phyloP scores from a whole-genome alignment of 306 rosid genomes.

The Malus fusca region DNA sequence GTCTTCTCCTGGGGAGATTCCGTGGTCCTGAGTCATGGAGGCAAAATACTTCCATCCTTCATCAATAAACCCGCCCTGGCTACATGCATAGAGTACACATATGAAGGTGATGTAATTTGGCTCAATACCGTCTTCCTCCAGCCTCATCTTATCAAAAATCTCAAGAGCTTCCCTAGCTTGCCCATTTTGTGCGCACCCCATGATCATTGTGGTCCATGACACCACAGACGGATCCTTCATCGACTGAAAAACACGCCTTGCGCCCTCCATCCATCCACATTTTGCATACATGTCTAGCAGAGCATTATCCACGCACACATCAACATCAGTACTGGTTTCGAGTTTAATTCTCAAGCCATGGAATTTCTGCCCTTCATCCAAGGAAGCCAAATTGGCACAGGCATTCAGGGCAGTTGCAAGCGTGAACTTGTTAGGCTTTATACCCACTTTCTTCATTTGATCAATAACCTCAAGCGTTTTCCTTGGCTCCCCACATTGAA shows the following conservation, averaged over 20 bases:
- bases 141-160: constrained; percentile 56
- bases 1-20: constrained; percentile 60
- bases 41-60: constrained; percentile 55
- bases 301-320: constrained; percentile 72
- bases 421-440: constrained; percentile 58
- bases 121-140: constrained; percentile 17
- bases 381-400: constrained; percentile 53
- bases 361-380: constrained; percentile 63
- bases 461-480: constrained; percentile 43
- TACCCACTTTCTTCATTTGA: constrained; percentile 38
- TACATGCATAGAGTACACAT: constrained; percentile 74
- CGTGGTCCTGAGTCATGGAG: constrained; percentile 45
- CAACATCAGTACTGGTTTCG: constrained; percentile 39
- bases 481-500: constrained; percentile 51
- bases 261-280: constrained; percentile 59
- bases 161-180: constrained; percentile 57
- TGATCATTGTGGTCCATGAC: constrained; percentile 76
- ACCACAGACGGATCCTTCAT: constrained; percentile 53
- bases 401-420: constrained; percentile 64
- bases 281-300: constrained; percentile 82
- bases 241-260: constrained; percentile 30
- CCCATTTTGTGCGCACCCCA: constrained; percentile 68
- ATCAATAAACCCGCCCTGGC: constrained; percentile 57
- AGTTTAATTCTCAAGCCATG: constrained; percentile 67
- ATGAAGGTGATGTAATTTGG: constrained; percentile 68